Conservation (phyloP, 305 asterid genomes). For the Solanum aculeatissimum region DNA sequence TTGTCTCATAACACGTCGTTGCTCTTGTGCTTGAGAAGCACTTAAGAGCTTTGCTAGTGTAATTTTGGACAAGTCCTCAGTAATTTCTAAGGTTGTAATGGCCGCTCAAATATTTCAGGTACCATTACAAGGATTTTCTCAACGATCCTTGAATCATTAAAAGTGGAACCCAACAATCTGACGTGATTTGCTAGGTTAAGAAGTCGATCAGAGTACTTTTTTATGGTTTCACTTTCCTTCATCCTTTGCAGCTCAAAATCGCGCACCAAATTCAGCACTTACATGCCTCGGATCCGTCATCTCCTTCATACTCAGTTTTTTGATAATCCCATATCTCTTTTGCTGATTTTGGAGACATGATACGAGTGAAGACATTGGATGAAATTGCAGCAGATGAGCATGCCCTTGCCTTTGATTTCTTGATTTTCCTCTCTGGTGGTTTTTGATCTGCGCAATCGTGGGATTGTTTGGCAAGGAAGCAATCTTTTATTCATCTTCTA, state of each 20-base stretch:
- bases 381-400: not conserved
- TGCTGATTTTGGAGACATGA: not conserved
- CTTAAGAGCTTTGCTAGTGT: not conserved
- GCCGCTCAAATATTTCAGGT: not conserved
- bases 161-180: not conserved
- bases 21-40: not conserved
- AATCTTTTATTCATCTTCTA: not conserved
- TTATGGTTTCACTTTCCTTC: not conserved
- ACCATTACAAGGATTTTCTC: not conserved
- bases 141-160: not conserved
- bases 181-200: not conserved
- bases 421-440: constrained; percentile 1
- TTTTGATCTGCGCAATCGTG: not conserved
- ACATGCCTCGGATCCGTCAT: constrained; percentile 1
- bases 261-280: not conserved
- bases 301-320: not conserved
- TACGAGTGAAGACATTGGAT: not conserved
- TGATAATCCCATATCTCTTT: not conserved
- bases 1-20: not conserved
- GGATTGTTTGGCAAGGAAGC: not conserved
- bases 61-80: not conserved
- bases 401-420: constrained; percentile 5
- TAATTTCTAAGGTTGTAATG: not conserved
- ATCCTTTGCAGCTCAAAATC: constrained; percentile 1
- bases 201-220: not conserved